Evolutionary conservation across 208 protist species (phyloP), one percentile per base, ranked within the genome.

Genomic region (Leishmania lainsoni): DNA sequence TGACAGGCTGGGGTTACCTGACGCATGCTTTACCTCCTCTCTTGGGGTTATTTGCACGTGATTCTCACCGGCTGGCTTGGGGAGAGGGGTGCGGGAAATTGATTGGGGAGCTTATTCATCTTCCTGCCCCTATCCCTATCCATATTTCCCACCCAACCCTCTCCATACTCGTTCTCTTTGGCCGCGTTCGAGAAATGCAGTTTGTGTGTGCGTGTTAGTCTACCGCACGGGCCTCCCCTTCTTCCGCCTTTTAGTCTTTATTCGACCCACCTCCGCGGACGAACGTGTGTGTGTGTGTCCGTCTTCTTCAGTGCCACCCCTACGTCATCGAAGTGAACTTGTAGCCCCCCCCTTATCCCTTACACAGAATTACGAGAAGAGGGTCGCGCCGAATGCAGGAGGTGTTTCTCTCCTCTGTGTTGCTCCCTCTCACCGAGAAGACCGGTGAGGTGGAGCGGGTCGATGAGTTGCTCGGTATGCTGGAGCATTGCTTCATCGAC

Each of bases 401-500:
- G 56, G 14, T 69, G 51, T 54, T 83, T n/a, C 58, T 84, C 26
- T 65, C 79, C 0, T 75, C 69, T 14, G 76, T 83, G 66, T 65
- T 85, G 16, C 75, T 84, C 32, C 78, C 80, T 51, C 75, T 81
- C 77, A 79, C 86, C 20, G 86, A 86, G 68, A 89, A 88, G 39
- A 85, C 80, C 1, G 87, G 91, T 71, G 81, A 92, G 59, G 51
- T 92, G 32, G 83, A 83, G 35, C 75, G 85, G 56, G 68, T 93
- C 3, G 58, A 83, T 12, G 89, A 90, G 22, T 51, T 95, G 26
- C 83, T 92, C 10, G 56, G 83, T 16, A 87, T 94, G 84, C 85
- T 96, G 49, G 90, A 96, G 82, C 89, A 93, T 76, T 86, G 81
- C 61, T 93, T 95, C 80, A 80, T 95, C 6, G 79, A 87, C 14